Base-by-base conservation (phyloP, 176 grass and related monocot species). In the Eleusine indica region DNA sequence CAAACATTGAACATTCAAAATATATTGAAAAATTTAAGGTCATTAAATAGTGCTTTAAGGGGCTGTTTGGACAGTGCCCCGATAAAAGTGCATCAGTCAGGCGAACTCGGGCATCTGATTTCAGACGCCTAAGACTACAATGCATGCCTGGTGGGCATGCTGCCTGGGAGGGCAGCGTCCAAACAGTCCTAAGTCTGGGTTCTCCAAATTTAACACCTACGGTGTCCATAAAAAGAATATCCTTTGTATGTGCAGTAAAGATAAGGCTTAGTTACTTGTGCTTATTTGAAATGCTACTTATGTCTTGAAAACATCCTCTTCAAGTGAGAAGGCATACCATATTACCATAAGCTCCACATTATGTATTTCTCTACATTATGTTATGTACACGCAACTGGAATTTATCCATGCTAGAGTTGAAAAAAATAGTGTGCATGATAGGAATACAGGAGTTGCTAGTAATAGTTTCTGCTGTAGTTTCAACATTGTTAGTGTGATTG, bases 361-460 rank as follows among this genome's bases (percentile, higher is more conserved):
- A 56, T 52, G 14, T 52, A 16, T 52, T 52, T 52, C 46, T 8
- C 17, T 21, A 21, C 19, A 8, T 68, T 80, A 68, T 22, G 9
- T 76, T 80, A 68, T 22, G 9, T 76, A 22, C 22, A 25, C 16
- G 57, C 19, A 60, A 47, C 35, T 69, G 65, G 22, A 43, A 68
- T 63, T 58, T 80, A 16, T 52, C 29, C 73, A 56, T 35, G 1
- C 5, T 18, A 40, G 48, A 68, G 37, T 43, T 70, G 17, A 44
- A 77, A 35, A 54, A 30, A 60, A 44, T 16, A 22, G n/a, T 52
- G n/a, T 82, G 74, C n/a, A 72, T 64, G n/a, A 70, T 17, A 10
- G 56, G 32, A 80, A 69, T 80, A 54, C 25, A 16, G 30, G 64
- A 77, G 28, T 78, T 37, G 2, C 52, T 44, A 61, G 30, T 41